Base-by-base conservation (phyloP, 1,139 yeast genomes). In the Insectozyma bohioensis region DNA sequence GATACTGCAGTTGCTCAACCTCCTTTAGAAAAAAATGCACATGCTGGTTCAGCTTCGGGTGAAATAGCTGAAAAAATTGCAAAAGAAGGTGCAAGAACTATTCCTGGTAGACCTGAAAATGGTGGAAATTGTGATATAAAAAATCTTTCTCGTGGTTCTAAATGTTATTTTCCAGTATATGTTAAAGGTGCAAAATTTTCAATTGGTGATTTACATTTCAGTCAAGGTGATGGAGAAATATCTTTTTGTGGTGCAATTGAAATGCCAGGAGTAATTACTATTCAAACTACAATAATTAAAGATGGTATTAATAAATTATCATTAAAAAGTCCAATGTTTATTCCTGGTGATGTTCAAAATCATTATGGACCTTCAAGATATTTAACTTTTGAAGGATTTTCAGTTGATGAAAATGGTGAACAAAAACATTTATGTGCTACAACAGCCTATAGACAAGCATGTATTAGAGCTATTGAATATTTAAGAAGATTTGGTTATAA, bases 41-140 rank as follows among this genome's bases (percentile, higher is more conserved):
- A 56, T 45, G 63, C 67, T 2, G 77, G 76, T 2, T 37, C 48
- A 3, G 68, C 68, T 4, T 38, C 52, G 2, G 49, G 43, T 1
- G 37, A 34, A 25, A 37, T 57, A 17, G 51, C 54, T 25, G 52
- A 41, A 6, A 48, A 48, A 26, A 61, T 65, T 28, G 66, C 58
- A 10, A 45, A 44, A 24, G 63, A 63, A 32, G 78, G 78, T 6
- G 75, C 76, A 4, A 53, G 77, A 26, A 71, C 77, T 3, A 67
- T 71, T 34, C 77, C 77, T 5, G 75, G 75, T 4, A 51, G 75
- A 40, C 76, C 77, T 17, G 77, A 71, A 48, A 59, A 71, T 45
- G 77, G 77, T 6, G 77, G 77, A 5, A 71, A 71, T 42, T 71
- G 77, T 46, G 77, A 71, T 40, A 71, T 72, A 45, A 71, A 72